Evolutionary conservation across 2,329 filamentous ascomycete species (phyloP).

Genomic region (Bipolaris bicolor): DNA sequence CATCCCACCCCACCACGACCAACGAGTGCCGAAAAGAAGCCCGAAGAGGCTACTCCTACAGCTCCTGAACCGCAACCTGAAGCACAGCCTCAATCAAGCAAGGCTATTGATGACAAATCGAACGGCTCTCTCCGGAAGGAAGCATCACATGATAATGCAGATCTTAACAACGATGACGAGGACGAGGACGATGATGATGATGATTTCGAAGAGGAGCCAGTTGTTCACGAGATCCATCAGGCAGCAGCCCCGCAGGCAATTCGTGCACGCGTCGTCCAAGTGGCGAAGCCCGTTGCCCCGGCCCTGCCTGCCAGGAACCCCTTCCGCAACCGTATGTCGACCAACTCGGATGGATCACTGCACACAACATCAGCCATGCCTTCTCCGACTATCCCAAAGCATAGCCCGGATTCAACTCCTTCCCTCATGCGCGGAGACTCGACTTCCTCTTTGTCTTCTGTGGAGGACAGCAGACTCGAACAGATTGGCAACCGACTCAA

Average conservation of each 20-base stretch:
- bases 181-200: slow-evolving; percentile 52
- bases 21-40: slow-evolving; percentile 10
- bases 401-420: slow-evolving; percentile 42
- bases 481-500: slow-evolving; percentile 35
- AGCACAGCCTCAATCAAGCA: slow-evolving; percentile 1
- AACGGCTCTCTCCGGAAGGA: slow-evolving; percentile 12
- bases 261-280: slow-evolving; percentile 81
- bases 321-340: slow-evolving; percentile 54
- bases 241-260: slow-evolving; percentile 70
- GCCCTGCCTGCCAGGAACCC: slow-evolving; percentile 80
- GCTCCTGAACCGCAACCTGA: neutral
- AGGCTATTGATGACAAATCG: slow-evolving; percentile 1
- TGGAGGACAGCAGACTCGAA: slow-evolving; percentile 40
- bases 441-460: slow-evolving; percentile 41
- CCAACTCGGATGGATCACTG: slow-evolving; percentile 39
- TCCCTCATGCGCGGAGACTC: slow-evolving; percentile 46
- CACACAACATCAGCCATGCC: slow-evolving; percentile 27
- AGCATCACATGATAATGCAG: slow-evolving; percentile 47
- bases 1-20: slow-evolving; percentile 24
- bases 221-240: slow-evolving; percentile 72
- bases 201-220: slow-evolving; percentile 63
- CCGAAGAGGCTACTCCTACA: slow-evolving; percentile 14
- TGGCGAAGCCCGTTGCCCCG: slow-evolving; percentile 79
- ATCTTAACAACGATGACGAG: slow-evolving; percentile 54
- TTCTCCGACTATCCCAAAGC: slow-evolving; percentile 32